A percentile compares a stretch with the other conserved stretches of the same genome.
These are phyloP conservation scores for Colletotrichum orbiculare DNA, from an alignment of 2,329 filamentous ascomycete genomes.

Conservation along the genomic window DNA sequence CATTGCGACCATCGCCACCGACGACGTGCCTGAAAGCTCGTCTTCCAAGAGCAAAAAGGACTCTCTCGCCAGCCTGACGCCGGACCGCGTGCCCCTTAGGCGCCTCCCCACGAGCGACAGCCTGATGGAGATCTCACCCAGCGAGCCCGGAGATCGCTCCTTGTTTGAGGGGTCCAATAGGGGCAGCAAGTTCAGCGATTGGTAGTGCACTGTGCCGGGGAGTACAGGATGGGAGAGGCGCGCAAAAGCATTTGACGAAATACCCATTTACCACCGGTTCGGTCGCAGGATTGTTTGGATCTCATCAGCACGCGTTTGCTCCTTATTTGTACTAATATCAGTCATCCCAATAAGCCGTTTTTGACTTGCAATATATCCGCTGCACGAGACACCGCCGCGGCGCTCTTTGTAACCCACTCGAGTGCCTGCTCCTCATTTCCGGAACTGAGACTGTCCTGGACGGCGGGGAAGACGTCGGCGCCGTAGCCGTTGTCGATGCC, in stretches of 20 bases:
- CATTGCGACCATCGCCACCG: conserved; percentile 9
- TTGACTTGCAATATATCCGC: conserved; percentile 13
- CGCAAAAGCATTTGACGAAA: not conserved
- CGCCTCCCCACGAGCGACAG: conserved; percentile 22
- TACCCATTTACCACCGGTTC: not conserved
- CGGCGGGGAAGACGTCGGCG: conserved; percentile 26
- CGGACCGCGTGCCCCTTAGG: conserved; percentile 21
- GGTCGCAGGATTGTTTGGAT: not conserved
- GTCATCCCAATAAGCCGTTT: not conserved
- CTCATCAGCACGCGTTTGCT: not conserved
- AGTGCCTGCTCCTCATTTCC: conserved; percentile 5
- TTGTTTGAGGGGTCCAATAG: not conserved
- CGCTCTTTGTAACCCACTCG: conserved; percentile 26
- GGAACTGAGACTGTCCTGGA: conserved; percentile 26
- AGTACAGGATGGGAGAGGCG: not conserved
- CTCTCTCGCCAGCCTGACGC: conserved; percentile 42
- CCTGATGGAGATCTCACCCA: not conserved
- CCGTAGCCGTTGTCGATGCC: conserved; percentile 28
- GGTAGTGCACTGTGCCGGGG: not conserved
- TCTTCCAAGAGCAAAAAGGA: conserved; percentile 35
- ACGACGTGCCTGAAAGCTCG: conserved; percentile 6
- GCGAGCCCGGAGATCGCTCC: not conserved
- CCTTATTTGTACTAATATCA: not conserved
- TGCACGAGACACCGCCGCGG: conserved; percentile 14
- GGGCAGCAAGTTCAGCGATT: conserved; percentile 6